Conservation (phyloP, 169 alveolate species). For the Eimeria acervulina region DNA sequence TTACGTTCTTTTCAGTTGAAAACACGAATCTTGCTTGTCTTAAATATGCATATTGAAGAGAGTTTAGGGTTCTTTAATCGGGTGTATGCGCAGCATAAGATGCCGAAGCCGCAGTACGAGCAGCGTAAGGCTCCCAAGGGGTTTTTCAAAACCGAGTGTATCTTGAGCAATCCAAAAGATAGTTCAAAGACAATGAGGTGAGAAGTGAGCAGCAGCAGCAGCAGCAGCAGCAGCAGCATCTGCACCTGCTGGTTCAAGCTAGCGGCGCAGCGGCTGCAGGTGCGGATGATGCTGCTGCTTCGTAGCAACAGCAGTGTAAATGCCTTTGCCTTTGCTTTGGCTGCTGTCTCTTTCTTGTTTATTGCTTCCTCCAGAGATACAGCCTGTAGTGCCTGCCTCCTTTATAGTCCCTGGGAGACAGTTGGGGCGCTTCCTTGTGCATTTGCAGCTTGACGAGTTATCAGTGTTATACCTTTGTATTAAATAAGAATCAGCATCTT, state of each 20-base stretch:
- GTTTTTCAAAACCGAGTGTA: conserved; percentile 58
- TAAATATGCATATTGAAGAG: not conserved
- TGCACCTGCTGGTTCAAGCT: not conserved
- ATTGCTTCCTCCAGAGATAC: not conserved
- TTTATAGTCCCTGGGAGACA: no score
- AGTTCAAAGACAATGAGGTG: conserved; percentile 75
- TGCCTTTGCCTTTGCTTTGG: not conserved
- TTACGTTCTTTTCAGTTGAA: no score
- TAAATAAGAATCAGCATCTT: no score
- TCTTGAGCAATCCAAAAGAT: conserved; percentile 59
- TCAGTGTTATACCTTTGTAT: no score
- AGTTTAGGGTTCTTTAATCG: not conserved
- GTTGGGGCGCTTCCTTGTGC: no score
- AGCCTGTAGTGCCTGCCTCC: not conserved
- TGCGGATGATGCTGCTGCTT: not conserved
- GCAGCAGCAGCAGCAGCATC: not conserved
- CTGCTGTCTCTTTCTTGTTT: not conserved
- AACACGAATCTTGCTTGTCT: no score
- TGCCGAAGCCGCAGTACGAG: conserved; percentile 79
- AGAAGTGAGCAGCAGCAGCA: not conserved
- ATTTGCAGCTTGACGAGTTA: no score
- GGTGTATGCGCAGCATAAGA: conserved; percentile 78
- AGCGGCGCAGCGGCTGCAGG: not conserved
- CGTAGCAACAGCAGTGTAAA: not conserved
- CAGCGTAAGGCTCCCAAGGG: conserved; percentile 64